Percentiles rank a stretch among this genome's conserved stretches.
phyloP scores from a whole-genome alignment of 257 asterid species.

The Anisodus acutangulus region DNA sequence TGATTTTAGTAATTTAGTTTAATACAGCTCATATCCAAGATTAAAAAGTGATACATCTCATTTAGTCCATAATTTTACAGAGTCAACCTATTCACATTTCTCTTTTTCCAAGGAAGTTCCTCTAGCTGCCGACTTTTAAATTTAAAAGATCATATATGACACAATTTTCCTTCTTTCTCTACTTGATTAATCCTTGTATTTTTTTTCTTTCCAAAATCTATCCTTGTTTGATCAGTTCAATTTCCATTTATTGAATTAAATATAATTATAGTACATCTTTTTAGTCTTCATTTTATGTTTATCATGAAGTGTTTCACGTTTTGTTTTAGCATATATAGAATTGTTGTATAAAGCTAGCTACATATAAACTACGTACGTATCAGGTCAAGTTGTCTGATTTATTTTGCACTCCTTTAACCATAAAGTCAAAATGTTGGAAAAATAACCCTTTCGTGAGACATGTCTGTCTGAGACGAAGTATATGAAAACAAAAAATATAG shows the following conservation, averaged over 20 bases:
- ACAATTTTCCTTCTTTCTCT: neutral
- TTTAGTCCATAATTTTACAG: neutral
- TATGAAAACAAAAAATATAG: neutral
- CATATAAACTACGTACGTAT: too few relatives aligned
- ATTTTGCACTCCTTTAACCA: neutral
- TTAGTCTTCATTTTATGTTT: neutral
- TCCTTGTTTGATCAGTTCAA: neutral
- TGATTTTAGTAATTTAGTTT: neutral
- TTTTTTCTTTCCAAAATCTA: too few relatives aligned
- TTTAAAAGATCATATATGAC: neutral
- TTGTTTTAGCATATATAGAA: neutral
- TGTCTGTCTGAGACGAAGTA: neutral
- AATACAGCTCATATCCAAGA: slow-evolving; percentile 5
- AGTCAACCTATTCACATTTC: slow-evolving; percentile 13
- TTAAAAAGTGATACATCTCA: slow-evolving; percentile 10
- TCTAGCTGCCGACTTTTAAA: neutral
- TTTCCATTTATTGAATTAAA: neutral
- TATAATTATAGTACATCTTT: neutral
- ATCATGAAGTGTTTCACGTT: neutral
- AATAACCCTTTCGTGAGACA: neutral
- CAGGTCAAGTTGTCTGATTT: too few relatives aligned
- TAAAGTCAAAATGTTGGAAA: neutral
- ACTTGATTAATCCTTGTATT: too few relatives aligned
- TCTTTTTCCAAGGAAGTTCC: neutral
- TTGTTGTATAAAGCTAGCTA: neutral